Evolutionary conservation across 805 yeast genomes (phyloP), one percentile per base, ranked within the genome.

Genomic region (Suhomyces faveliae): DNA sequence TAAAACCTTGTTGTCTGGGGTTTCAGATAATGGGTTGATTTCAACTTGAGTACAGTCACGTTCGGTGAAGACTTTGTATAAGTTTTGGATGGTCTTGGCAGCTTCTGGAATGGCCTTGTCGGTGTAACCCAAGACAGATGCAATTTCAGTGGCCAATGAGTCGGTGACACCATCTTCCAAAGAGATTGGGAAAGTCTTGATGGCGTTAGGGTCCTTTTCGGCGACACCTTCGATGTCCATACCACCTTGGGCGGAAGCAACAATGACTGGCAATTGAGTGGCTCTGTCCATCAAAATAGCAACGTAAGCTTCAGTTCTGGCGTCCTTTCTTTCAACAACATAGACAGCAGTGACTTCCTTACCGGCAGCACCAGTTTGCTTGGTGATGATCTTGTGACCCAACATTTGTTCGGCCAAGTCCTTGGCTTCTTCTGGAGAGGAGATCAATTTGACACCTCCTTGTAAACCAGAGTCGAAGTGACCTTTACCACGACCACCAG

Each of bases 401-500:
- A 94, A 78, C 97, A 92, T 91, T 72, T 91, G 84, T 59, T 77
- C 80, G 49, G 98, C 94, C 63, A 88, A 78, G 66, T 85, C 86
- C 70, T 77, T 79, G 51, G 96, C 97, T 76, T 92, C 91, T 64
- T 85, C 86, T 39, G 97, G 84, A 49, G 91, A 77, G 49, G 84
- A 77, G 59, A 89, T 88, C 72, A 94, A 79, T 75, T 89, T 87
- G 63, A 94, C 97, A 78, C 99, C 99, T 44, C 97, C 96, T 76
- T 92, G 84, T 67, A 89, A 83, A 45, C 99, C 99, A 61, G 84
- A 84, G 74, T 91, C 97, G 58, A 94, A 91, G 72, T 89, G 91
- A 55, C 99, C 99, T 73, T 94, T 94, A 74, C 99, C 99, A 75
- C 99, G 85, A 66, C 99, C 99, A 75, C 99, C 99, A 50, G 99